Percentiles rank a stretch among this genome's conserved stretches.
phyloP scores from a whole-genome alignment of 495 filamentous ascomycete genomes.

The Podospora didyma region DNA sequence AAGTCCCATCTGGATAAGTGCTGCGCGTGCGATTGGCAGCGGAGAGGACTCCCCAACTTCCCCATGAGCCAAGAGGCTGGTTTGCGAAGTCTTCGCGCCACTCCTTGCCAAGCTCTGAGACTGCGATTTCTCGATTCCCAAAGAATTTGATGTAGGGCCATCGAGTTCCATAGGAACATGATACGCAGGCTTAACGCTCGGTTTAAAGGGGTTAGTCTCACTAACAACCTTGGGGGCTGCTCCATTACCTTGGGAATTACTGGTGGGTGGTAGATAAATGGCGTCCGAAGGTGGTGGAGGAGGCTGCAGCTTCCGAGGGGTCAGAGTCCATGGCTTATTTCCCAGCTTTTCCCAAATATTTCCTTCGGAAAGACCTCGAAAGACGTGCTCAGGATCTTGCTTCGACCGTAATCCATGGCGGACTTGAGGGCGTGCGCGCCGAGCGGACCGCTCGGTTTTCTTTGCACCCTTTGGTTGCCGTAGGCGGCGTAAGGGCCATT shows the following conservation, averaged over 20 bases:
- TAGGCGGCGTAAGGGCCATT: background rate
- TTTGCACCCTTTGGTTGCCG: constrained; percentile 10
- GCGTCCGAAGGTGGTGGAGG: background rate
- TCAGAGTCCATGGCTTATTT: background rate
- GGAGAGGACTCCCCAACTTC: too few relatives aligned
- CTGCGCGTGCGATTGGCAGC: too few relatives aligned
- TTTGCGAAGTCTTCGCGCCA: background rate
- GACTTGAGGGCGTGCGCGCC: background rate
- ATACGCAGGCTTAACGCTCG: background rate
- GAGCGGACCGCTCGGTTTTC: background rate
- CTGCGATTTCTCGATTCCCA: background rate
- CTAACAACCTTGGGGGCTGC: background rate
- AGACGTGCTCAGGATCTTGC: background rate
- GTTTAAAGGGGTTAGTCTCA: background rate
- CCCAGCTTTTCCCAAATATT: background rate
- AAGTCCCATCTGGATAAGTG: too few relatives aligned
- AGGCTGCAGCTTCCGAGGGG: background rate
- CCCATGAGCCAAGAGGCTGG: too few relatives aligned
- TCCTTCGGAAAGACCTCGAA: constrained; percentile 9
- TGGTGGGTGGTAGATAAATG: background rate
- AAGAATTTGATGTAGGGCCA: background rate
- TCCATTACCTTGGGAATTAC: background rate
- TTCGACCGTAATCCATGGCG: constrained; percentile 11
- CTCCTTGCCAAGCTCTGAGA: background rate
- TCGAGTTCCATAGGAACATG: background rate